Conservation (phyloP, 208 protist genomes). For the Porcisia hertigi region DNA sequence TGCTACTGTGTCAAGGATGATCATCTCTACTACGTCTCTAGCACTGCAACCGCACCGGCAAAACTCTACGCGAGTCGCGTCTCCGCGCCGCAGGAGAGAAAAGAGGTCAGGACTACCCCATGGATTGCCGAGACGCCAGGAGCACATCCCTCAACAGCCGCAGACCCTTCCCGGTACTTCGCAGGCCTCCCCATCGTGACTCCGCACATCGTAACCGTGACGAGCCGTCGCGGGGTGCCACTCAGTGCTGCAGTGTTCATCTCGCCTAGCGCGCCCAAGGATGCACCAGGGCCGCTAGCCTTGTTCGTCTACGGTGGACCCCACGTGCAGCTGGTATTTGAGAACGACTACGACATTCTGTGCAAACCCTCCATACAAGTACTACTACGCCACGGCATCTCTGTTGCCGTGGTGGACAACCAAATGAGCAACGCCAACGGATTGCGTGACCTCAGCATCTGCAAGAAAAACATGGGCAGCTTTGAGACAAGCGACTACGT, state of each 20-base stretch:
- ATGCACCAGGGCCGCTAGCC: conserved; percentile 48
- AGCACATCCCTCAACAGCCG: conserved; percentile 4
- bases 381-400: conserved; percentile 70
- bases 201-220: conserved; percentile 55
- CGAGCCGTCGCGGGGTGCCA: conserved; percentile 66
- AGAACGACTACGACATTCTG: conserved; percentile 53
- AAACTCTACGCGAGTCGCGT: conserved; percentile 43
- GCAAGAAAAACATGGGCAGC: conserved; percentile 83
- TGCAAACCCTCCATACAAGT: conserved; percentile 61
- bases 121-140: conserved; percentile 9
- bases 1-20: conserved; percentile 42
- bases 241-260: conserved; percentile 74
- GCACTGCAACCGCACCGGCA: conserved; percentile 40
- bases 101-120: conserved; percentile 12
- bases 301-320: conserved; percentile 89
- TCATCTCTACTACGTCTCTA: conserved; percentile 58
- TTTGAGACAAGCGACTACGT: conserved; percentile 89
- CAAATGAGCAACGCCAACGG: conserved; percentile 87
- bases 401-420: conserved; percentile 83
- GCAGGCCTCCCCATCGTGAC: conserved; percentile 37
- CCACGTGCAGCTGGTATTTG: conserved; percentile 83
- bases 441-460: conserved; percentile 72
- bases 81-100: conserved; percentile 15
- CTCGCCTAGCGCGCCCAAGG: conserved; percentile 28
- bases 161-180: conserved; percentile 18